Conservation (phyloP, 768 basidiomycete genomes). For the Boletellus ananas region DNA sequence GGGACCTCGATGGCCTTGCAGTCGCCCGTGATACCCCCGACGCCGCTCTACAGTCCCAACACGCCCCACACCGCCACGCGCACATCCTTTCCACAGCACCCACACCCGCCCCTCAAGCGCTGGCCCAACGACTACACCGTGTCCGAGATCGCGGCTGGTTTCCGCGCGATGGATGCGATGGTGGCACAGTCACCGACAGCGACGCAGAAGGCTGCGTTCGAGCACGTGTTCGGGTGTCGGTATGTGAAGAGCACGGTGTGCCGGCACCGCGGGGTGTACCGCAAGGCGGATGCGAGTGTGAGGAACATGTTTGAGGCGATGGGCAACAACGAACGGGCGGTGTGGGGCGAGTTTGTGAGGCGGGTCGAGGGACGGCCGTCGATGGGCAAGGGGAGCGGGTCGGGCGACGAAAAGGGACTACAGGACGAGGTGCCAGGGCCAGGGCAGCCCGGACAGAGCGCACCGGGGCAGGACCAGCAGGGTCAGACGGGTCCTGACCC, state of each 20-base stretch:
- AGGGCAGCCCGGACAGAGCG: not conserved
- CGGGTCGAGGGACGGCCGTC: slow-evolving; percentile 50
- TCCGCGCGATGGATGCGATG: slow-evolving; percentile 46
- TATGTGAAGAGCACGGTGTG: slow-evolving; percentile 76
- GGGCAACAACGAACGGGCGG: slow-evolving; percentile 53
- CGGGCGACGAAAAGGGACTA: slow-evolving; percentile 20
- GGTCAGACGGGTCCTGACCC: slow-evolving; percentile 15
- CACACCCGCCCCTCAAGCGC: slow-evolving; percentile 63
- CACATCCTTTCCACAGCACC: slow-evolving; percentile 45
- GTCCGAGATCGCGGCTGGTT: slow-evolving; percentile 58
- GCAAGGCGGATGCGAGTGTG: slow-evolving; percentile 47
- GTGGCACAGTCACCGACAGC: slow-evolving; percentile 37
- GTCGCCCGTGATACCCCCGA: slow-evolving; percentile 16
- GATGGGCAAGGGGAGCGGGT: slow-evolving; percentile 28
- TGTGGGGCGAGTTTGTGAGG: slow-evolving; percentile 69
- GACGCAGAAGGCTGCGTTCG: slow-evolving; percentile 65
- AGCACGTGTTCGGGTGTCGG: slow-evolving; percentile 64
- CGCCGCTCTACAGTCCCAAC: slow-evolving; percentile 22
- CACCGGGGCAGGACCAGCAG: slow-evolving; percentile 17
- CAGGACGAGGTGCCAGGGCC: slow-evolving; percentile 15
- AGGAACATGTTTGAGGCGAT: slow-evolving; percentile 50
- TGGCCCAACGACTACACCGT: slow-evolving; percentile 80
- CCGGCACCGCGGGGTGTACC: slow-evolving; percentile 66
- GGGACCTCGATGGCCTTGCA: slow-evolving; percentile 12
- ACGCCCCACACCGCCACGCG: slow-evolving; percentile 22